Percentiles rank a stretch among this genome's conserved stretches.
phyloP scores from a whole-genome alignment of 305 asterid genomes.

The Fraxinus velutina region DNA sequence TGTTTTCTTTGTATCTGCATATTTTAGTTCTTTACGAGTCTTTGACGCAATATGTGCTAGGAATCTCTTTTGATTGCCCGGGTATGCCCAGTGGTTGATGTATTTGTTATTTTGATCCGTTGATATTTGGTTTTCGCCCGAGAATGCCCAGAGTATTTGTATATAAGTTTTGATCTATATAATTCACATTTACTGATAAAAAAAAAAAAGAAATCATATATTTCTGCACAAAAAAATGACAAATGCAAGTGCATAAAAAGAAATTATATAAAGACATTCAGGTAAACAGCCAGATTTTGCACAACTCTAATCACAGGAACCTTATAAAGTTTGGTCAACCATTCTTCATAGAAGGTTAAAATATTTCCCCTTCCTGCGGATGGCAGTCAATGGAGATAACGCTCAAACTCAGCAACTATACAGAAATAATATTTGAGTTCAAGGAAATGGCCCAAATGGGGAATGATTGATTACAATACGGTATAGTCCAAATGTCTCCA shows the following conservation, averaged over 20 bases:
- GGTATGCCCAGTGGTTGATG: too few relatives aligned
- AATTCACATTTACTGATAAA: too few relatives aligned
- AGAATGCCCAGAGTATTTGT: too few relatives aligned
- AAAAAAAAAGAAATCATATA: background rate
- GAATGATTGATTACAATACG: constrained; percentile 12
- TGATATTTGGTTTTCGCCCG: too few relatives aligned
- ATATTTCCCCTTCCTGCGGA: background rate
- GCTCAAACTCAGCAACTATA: constrained; percentile 24
- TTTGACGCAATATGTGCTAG: too few relatives aligned
- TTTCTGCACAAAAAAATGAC: background rate
- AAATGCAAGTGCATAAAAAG: background rate
- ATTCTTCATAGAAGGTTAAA: constrained; percentile 12
- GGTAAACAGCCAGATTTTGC: constrained; percentile 20
- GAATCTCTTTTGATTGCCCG: too few relatives aligned
- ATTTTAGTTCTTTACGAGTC: too few relatives aligned
- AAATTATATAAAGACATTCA: background rate
- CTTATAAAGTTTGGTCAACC: background rate
- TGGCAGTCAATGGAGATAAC: background rate
- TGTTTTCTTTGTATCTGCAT: too few relatives aligned
- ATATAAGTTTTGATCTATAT: too few relatives aligned
- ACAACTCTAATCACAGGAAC: constrained; percentile 18
- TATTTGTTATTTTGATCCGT: too few relatives aligned
- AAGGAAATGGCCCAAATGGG: background rate
- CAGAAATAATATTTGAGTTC: constrained; percentile 22
- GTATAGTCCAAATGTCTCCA: constrained; percentile 4